Evolutionary conservation across 177 flowering plant genomes (phyloP), one percentile per base, ranked within the genome.

Genomic region (Telopea speciosissima): DNA sequence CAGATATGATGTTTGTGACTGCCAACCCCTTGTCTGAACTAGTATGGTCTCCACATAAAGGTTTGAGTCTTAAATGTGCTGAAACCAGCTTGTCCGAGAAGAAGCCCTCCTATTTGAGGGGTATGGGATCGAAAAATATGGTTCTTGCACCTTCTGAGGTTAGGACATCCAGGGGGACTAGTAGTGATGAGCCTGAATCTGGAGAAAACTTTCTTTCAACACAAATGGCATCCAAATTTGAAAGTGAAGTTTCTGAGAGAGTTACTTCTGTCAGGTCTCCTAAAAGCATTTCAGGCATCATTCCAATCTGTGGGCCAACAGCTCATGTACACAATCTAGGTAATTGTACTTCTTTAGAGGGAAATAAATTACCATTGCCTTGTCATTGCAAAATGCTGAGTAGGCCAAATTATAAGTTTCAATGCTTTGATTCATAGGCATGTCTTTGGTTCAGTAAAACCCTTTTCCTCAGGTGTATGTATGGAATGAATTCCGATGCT

Each of bases 31-130:
- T 89, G 24, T 85, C 94, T 21, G 96, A 92, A 77, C 77, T 90
- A 66, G 94, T 90, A 59, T 92, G 96, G 97, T 88, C 91, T 63
- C 88, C 91, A 40, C 82, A 68, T 54, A 83, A 78, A 61, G 92
- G 97, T 74, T 77, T 85, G 73, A 79, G 82, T 69, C 81, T 92
- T 60, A 87, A 81, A 80, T 85, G 81, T 76, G 77, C 91, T 67
- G 88, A 84, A 42, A 68, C 74, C 22, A 80, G 86, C 76, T 69
- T 79, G 58, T 13, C 69, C n/a, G 76, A 82, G 54, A 81, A 74
- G 68, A 81, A 65, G 65, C 56, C 77, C 56, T 79, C 82, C 66
- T 66, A 70, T 68, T 59, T 80, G 56, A 74, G 82, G 85, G 77
- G 73, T 72, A 74, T 71, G 36, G 78, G 76, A 73, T 75, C 84